Base-by-base conservation (phyloP, 1,284 basidiomycete species). In the Trichosporon ovoides region DNA sequence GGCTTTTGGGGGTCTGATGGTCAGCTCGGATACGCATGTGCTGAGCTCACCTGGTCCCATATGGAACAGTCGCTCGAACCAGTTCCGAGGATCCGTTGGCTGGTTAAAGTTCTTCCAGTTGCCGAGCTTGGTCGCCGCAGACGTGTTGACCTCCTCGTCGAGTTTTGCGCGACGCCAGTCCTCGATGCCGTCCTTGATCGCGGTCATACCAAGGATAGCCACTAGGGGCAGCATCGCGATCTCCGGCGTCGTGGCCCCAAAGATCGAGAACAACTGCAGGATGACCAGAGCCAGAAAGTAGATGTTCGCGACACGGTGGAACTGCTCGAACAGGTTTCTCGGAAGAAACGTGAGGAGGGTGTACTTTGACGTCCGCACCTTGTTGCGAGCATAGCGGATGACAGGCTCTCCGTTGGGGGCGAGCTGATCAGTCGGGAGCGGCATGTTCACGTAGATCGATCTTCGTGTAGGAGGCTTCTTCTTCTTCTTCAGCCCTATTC, bases 331-430 rank as follows among this genome's bases (percentile, higher is more conserved):
- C 63, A 95, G 77, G 73, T 95, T 95, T 81, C 90, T 92, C n/a
- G 94, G 94, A 49, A 97, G 70, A 74, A 97, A 98, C 3, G 92
- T 91, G 64, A 95, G 56, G 59, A 91, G 73, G 33, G 93, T 96
- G 78, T 97, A 98, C 77, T 96, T 95, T 66, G 87, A 89, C 46
- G 94, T 97, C 69, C 89, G 83, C 60, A 98, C 92, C 83, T 97
- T 98, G 77, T 98, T 98, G 66, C 94, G 81, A 34, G 85, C 84
- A 78, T 94, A 98, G 28, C 83, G 82, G 36, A 80, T 83, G 49
- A 83, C 76, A 0, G 92, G 92, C 63, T 97, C 89, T 33, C 91
- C 89, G 55, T 85, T 75, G 9, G 46, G 24, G 34, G 60, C 58
- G 16, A 72, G 31, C 36, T 67, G 43, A 18, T 56, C 12, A 10